Base-by-base conservation (phyloP, 2,329 filamentous ascomycete species). In the Byssoonygena ceratinophila region DNA sequence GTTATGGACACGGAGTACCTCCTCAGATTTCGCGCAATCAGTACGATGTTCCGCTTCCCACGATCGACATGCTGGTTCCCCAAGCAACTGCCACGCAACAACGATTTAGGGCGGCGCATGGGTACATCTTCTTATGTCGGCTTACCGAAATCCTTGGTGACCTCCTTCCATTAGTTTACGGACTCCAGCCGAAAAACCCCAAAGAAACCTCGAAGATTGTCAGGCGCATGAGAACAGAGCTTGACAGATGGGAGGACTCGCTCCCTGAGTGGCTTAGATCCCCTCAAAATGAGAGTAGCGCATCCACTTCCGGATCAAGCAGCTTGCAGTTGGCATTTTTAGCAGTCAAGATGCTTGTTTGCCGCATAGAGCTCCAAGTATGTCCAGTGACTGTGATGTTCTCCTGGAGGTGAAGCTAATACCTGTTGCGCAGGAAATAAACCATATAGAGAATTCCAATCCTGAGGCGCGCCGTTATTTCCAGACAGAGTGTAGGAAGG, bases 41-140 rank as follows among this genome's bases (percentile, higher is more conserved):
- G 58, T 78, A 78, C 57, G 76, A 80, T 55, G 77, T 80, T 12
- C 76, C 77, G 14, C 60, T 77, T 39, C 77, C 77, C 3, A 73
- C 71, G 0, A 61, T 75, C 4, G 67, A 71, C 18, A 62, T 71
- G 53, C 39, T 73, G 59, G 55, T 73, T 48, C 54, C 64, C 29
- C 56, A 68, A 59, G 57, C 67, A 56, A 52, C 67, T 52, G 56
- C 65, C 55, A 63, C 65, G 34, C 60, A 71, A 59, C 66, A 75
- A 63, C 66, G 72, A 59, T 63, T 70, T 51, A 63, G 67, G 41
- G 72, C 75, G 12, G 73, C 74, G 1, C 70, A 73, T 44, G 76
- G 75, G 40, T 78, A 78, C 53, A 71, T 78, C 34, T 71, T 75
- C 18, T 65, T 80, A 3, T 80, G 77, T 58, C 69, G 65, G 11